These are phyloP conservation scores for Cryptosporidium xiaoi DNA, from an alignment of 169 alveolate genomes.

Conservation along the genomic window DNA sequence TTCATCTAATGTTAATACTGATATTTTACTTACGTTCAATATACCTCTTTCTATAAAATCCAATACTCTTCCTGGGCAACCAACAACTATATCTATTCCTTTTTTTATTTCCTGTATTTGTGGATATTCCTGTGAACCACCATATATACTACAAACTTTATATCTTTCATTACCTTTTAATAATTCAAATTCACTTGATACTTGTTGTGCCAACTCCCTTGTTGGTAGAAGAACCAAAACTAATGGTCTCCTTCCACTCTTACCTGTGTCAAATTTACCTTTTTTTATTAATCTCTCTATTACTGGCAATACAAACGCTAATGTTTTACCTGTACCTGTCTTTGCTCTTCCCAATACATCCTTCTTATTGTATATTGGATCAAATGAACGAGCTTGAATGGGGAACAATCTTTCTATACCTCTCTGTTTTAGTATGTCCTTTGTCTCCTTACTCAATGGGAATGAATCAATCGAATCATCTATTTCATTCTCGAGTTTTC, in stretches of 20 bases:
- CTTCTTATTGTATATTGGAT: constrained; percentile 83
- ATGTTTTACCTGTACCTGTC: constrained; percentile 91
- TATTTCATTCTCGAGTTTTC: constrained; percentile 57
- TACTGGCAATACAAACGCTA: constrained; percentile 87
- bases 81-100: constrained; percentile 88
- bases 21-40: constrained; percentile 79
- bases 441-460: constrained; percentile 75
- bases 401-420: constrained; percentile 84
- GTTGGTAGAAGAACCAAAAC: constrained; percentile 93
- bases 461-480: constrained; percentile 71
- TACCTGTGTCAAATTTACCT: constrained; percentile 76
- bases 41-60: constrained; percentile 87
- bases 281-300: constrained; percentile 84
- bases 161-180: constrained; percentile 81
- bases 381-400: constrained; percentile 84
- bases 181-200: constrained; percentile 87
- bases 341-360: constrained; percentile 88
- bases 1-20: constrained; percentile 82
- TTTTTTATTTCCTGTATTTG: constrained; percentile 82
- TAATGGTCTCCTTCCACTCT: constrained; percentile 77
- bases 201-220: constrained; percentile 94
- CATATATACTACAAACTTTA: constrained; percentile 84
- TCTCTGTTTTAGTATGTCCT: constrained; percentile 70
- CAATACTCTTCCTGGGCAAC: constrained; percentile 91
- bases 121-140: constrained; percentile 87